Conservation (phyloP, 352 stramenopile genomes). For the Pilasporangium apinafurcum region DNA sequence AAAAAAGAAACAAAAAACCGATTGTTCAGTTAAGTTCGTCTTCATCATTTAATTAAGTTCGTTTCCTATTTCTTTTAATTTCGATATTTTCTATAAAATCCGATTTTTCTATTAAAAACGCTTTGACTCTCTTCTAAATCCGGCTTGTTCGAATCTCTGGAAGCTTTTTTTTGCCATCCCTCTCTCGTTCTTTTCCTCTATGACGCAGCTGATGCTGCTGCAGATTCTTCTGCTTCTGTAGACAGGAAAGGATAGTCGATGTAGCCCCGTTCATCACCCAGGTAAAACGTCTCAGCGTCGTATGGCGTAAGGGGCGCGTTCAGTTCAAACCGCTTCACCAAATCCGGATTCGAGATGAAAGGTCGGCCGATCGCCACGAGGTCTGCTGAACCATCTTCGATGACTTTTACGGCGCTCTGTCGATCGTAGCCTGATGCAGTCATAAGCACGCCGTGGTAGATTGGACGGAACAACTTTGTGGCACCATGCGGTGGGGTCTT, state of each 20-base stretch:
- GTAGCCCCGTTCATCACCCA: conserved; percentile 37
- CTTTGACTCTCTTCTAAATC: too few species aligned
- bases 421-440: conserved; percentile 48
- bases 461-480: conserved; percentile 37
- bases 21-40: too few species aligned
- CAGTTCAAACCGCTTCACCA: conserved; percentile 47
- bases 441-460: conserved; percentile 61
- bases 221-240: conserved; percentile 9
- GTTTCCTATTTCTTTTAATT: too few species aligned
- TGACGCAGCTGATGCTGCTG: conserved; percentile 2
- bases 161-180: not conserved
- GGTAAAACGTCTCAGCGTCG: conserved; percentile 42
- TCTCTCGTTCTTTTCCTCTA: conserved; percentile 4
- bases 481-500: conserved; percentile 31
- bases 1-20: too few species aligned
- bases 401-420: conserved; percentile 32
- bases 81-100: too few species aligned
- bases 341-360: conserved; percentile 76
- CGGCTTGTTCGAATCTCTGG: too few species aligned
- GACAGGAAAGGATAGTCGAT: conserved; percentile 41
- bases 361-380: conserved; percentile 56
- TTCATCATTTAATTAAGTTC: too few species aligned
- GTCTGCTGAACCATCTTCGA: conserved; percentile 48
- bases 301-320: conserved; percentile 33
- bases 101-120: too few species aligned